These are phyloP conservation scores for Escovopsis sp. DNA, from an alignment of 2,329 filamentous ascomycete genomes.

Conservation along the genomic window DNA sequence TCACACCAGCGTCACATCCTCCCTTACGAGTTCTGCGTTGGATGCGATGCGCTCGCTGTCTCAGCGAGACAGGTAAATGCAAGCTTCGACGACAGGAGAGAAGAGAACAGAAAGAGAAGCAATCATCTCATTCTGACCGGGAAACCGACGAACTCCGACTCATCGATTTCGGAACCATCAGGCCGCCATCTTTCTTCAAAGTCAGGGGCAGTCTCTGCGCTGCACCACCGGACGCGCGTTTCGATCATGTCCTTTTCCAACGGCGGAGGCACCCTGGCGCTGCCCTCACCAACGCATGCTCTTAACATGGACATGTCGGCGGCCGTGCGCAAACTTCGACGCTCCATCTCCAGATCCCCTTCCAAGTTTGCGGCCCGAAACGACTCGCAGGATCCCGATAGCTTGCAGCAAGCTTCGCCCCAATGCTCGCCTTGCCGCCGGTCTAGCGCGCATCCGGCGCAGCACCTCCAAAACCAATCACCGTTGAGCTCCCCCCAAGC, in stretches of 20 bases:
- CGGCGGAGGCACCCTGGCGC: conserved; percentile 56
- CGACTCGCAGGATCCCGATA: conserved; percentile 30
- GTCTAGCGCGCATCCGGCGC: conserved; percentile 20
- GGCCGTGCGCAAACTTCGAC: conserved; percentile 67
- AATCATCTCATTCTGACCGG: no score
- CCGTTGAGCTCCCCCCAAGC: conserved; percentile 17
- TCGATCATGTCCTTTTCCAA: conserved; percentile 42
- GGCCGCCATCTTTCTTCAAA: conserved; percentile 7
- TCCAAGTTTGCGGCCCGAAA: conserved; percentile 60
- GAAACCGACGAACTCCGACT: conserved; percentile 3
- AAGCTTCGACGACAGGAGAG: neutral
- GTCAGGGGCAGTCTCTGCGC: conserved; percentile 2
- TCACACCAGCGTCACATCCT: neutral
- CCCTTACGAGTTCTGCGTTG: neutral
- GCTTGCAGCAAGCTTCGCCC: conserved; percentile 30
- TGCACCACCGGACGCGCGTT: conserved; percentile 5
- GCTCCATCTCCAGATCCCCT: conserved; percentile 84
- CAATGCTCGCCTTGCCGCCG: conserved; percentile 35
- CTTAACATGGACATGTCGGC: conserved; percentile 72
- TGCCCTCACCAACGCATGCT: conserved; percentile 72
- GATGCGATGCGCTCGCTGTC: conserved; percentile 3
- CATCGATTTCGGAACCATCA: conserved; percentile 4
- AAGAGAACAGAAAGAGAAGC: neutral
- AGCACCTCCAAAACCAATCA: conserved; percentile 18
- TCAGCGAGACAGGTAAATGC: conserved; percentile 1